phyloP scores from a whole-genome alignment of 495 filamentous ascomycete genomes.

The Aspergillus leporis region DNA sequence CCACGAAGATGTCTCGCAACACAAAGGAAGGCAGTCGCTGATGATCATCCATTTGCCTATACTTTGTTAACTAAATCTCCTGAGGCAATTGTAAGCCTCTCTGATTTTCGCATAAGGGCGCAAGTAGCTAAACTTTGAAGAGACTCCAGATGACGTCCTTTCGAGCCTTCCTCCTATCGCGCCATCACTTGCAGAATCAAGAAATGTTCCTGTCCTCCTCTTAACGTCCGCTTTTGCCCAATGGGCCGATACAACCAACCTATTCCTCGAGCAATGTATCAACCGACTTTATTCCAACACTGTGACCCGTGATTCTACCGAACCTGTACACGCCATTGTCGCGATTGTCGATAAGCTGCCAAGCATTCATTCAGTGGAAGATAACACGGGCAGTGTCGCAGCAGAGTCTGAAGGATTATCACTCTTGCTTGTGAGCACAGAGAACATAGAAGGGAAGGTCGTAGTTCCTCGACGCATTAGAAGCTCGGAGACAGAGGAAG shows the following conservation, averaged over 20 bases:
- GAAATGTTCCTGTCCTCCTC: conserved; percentile 36
- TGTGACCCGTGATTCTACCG: neutral
- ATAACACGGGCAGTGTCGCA: neutral
- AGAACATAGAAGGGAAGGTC: conserved; percentile 34
- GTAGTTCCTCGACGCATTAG: conserved; percentile 33
- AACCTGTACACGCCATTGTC: conserved; percentile 29
- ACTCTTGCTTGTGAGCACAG: conserved; percentile 27
- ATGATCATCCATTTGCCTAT: conserved; percentile 26
- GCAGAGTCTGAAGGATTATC: conserved; percentile 38
- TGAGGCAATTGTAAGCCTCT: conserved; percentile 31
- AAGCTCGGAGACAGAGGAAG: conserved; percentile 32
- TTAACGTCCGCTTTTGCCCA: conserved; percentile 42
- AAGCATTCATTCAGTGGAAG: conserved; percentile 10
- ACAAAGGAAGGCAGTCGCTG: conserved; percentile 12
- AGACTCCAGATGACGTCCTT: conserved; percentile 38
- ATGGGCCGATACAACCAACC: conserved; percentile 36
- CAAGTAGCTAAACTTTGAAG: conserved; percentile 17
- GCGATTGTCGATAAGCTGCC: conserved; percentile 44
- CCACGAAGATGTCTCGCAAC: conserved; percentile 24
- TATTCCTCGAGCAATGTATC: conserved; percentile 35
- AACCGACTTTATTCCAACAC: conserved; percentile 24
- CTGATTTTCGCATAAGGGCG: neutral
- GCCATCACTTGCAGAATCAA: conserved; percentile 8
- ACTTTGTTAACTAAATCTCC: conserved; percentile 45
- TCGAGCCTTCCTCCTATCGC: conserved; percentile 27